A percentile compares a stretch with the other conserved stretches of the same genome.
Conservation (phyloP, 192 early-diverging fungal species). For the Rhizoclosmatium globosum region DNA sequence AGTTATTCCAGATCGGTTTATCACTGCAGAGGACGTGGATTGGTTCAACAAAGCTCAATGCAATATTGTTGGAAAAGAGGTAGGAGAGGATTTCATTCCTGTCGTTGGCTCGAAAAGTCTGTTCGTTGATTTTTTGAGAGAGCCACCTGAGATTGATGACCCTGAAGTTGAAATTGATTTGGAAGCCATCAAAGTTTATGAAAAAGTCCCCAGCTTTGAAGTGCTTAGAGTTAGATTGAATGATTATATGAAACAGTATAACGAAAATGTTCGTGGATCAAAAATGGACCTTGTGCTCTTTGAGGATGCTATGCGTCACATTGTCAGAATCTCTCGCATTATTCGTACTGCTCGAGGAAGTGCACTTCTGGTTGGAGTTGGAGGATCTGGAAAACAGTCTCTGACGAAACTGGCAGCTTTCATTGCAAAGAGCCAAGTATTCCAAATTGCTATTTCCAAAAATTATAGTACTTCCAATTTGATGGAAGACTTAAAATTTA, state of each 20-base stretch:
- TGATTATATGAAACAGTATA: constrained; percentile 72
- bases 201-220: constrained; percentile 68
- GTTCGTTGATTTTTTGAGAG: constrained; percentile 69
- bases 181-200: constrained; percentile 68
- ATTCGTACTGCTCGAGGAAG: constrained; percentile 67
- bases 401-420: constrained; percentile 69
- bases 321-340: constrained; percentile 70
- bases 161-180: constrained; percentile 68
- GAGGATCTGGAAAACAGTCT: constrained; percentile 74
- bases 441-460: constrained; percentile 72
- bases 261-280: constrained; percentile 65
- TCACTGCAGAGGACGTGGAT: constrained; percentile 64
- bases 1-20: constrained; percentile 70
- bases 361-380: constrained; percentile 70
- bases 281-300: constrained; percentile 75
- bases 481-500: constrained; percentile 75
- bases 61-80: constrained; percentile 59
- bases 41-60: constrained; percentile 64
- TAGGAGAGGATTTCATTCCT: constrained; percentile 59
- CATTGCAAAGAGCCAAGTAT: constrained; percentile 69
- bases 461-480: constrained; percentile 66
- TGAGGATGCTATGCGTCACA: constrained; percentile 74
- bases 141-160: constrained; percentile 69
- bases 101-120: constrained; percentile 55
- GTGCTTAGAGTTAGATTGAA: constrained; percentile 54